A percentile compares a stretch with the other conserved stretches of the same genome.
Conservation (phyloP, 345 rosid species). For the Kernera saxatilis region DNA sequence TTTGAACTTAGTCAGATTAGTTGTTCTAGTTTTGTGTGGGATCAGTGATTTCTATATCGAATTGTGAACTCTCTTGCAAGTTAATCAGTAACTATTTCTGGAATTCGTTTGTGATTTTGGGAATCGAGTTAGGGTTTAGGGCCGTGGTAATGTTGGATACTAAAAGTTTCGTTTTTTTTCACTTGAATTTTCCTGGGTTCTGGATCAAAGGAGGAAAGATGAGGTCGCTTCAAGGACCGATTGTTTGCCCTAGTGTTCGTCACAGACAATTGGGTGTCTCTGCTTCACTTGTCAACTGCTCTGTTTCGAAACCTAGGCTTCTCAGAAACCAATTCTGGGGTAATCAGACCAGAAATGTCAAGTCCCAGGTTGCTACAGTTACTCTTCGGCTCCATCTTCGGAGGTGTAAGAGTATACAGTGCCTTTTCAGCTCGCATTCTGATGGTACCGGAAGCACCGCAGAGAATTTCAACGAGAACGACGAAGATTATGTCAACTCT, state of each 20-base stretch:
- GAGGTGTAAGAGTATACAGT: constrained; percentile 33
- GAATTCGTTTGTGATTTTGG: not conserved
- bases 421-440: constrained; percentile 76
- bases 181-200: not conserved
- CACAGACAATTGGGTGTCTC: constrained; percentile 38
- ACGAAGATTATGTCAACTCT: constrained; percentile 79
- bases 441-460: constrained; percentile 71
- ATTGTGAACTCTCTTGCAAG: not conserved
- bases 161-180: not conserved
- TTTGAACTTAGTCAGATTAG: not conserved
- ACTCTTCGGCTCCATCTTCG: constrained; percentile 6
- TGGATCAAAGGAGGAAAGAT: constrained; percentile 25
- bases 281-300: constrained; percentile 25
- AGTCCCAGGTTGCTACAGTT: constrained; percentile 25
- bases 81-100: not conserved
- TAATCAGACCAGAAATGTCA: constrained; percentile 27
- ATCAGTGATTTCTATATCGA: not conserved
- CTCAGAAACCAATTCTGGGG: constrained; percentile 44
- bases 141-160: constrained; percentile 2
- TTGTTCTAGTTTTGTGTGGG: not conserved
- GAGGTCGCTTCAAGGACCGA: constrained; percentile 72
- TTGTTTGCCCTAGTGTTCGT: constrained; percentile 55
- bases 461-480: constrained; percentile 77
- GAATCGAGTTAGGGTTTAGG: not conserved
- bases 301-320: constrained; percentile 27